Base-by-base conservation (phyloP, 2,329 filamentous ascomycete genomes). In the Geosmithia putterillii region DNA sequence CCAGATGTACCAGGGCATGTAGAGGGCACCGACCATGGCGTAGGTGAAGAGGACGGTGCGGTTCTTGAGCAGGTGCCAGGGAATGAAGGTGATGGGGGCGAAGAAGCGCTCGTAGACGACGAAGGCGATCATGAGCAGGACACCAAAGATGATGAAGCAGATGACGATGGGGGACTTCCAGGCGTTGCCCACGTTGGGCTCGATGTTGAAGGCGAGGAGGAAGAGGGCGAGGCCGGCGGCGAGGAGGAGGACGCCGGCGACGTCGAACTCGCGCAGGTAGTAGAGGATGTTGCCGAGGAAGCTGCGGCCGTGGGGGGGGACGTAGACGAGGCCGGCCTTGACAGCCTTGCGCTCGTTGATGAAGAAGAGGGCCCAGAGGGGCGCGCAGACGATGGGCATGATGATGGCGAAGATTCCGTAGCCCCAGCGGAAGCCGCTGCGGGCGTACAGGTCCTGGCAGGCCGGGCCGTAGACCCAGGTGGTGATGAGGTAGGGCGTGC, bases 141-240 rank as follows among this genome's bases (percentile, higher is more conserved):
- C 65, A 7, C 82, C 82, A 19, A 84, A 56, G 1, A 80, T 67
- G 32, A 71, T 67, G 74, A 82, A 79, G 43, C 67, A 63, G 44
- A 81, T 71, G 52, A 81, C 76, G 48, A 71, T 68, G 37, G 56
- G 61, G 0, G 70, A 67, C 19, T 57, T 56, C 74, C 74, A 79
- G 7, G 66, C 69, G 38, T 70, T 55, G n/a, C 65, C 66, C 0
- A 70, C 66, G 3, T 55, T 52, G 9, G 52, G 49, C 18, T 71
- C 67, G 14, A 85, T 64, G 7, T 69, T 80, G 53, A 86, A 76
- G 0, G 81, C 79, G 0, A 86, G 68, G 12, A 85, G 60, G 52
- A 85, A 79, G 14, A 81, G 55, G 2, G 70, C 66, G 21, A 81
- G 66, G 6, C 77, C 79, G 3, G 59, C 64, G 5, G 70, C 66